Conservation (phyloP, 768 basidiomycete species). For the Pleurotus citrinopileatus region DNA sequence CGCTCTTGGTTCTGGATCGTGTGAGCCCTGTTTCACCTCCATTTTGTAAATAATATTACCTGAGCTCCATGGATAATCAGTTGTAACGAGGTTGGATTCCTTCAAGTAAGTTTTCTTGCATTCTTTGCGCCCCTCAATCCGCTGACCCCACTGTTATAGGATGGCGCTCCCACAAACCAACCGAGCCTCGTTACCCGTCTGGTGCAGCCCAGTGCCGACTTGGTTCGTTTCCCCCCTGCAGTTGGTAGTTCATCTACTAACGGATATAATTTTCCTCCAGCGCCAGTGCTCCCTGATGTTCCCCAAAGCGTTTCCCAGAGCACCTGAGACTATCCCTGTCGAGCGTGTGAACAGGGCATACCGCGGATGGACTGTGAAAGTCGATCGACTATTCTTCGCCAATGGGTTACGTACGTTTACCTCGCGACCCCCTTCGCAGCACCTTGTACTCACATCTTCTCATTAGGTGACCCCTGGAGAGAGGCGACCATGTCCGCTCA, state of each 20-base stretch:
- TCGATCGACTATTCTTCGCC: constrained; percentile 63
- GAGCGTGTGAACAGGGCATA: constrained; percentile 47
- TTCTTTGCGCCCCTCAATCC: background rate
- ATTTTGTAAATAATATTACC: constrained; percentile 2
- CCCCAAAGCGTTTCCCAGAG: constrained; percentile 56
- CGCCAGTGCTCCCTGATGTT: constrained; percentile 73
- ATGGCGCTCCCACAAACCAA: constrained; percentile 34
- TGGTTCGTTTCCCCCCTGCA: constrained; percentile 31
- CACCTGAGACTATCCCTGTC: constrained; percentile 45
- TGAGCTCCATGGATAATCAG: no score
- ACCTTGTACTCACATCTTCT: constrained; percentile 1
- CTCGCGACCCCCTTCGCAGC: background rate
- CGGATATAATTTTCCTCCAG: constrained; percentile 25
- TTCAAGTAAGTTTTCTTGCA: constrained; percentile 32
- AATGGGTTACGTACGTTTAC: constrained; percentile 58
- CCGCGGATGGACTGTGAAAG: constrained; percentile 59
- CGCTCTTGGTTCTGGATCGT: constrained; percentile 77
- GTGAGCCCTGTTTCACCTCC: constrained; percentile 26
- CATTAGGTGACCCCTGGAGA: constrained; percentile 69
- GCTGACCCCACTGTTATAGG: constrained; percentile 23
- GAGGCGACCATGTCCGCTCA: constrained; percentile 66
- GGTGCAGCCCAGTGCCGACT: constrained; percentile 51
- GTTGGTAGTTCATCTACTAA: background rate
- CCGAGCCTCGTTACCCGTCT: constrained; percentile 54
- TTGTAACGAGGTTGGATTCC: constrained; percentile 68